Conservation (phyloP, 1,284 basidiomycete genomes). For the Ustilago nuda region DNA sequence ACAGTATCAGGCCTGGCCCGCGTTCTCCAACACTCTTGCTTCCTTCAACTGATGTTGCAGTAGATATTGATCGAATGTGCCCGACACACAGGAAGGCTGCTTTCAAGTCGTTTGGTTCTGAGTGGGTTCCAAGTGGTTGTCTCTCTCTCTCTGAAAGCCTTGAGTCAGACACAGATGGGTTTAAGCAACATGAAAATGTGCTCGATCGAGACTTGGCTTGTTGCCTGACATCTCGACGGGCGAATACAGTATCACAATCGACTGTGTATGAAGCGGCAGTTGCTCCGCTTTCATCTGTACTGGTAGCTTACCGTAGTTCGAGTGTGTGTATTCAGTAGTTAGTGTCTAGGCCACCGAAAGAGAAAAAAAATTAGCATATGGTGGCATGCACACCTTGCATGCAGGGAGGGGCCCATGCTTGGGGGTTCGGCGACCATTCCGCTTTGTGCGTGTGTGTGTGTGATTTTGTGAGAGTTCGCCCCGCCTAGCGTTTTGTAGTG, state of each 20-base stretch:
- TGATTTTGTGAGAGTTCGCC: not conserved
- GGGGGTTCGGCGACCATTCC: constrained; percentile 1
- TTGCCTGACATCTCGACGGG: not conserved
- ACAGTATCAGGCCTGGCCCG: constrained; percentile 1
- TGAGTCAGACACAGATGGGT: not conserved
- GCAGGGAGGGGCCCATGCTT: constrained; percentile 6
- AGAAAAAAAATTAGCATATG: not conserved
- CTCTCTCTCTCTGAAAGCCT: not conserved
- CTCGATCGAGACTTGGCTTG: constrained; percentile 2
- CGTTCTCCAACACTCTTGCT: not conserved
- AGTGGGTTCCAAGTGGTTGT: not conserved
- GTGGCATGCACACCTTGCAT: constrained; percentile 1
- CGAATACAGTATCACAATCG: not conserved
- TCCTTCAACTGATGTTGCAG: not conserved
- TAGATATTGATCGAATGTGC: no score
- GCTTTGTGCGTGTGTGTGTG: not conserved
- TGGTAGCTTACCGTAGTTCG: not conserved
- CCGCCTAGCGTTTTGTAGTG: not conserved
- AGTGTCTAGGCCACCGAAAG: not conserved
- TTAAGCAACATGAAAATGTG: not conserved
- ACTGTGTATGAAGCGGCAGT: constrained; percentile 5
- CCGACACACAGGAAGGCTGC: not conserved
- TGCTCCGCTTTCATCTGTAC: not conserved
- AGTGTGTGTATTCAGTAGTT: not conserved
- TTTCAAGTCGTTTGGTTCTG: not conserved